Evolutionary conservation across 1,139 yeast species (phyloP).

Genomic region (Candida tetrigidarum): DNA sequence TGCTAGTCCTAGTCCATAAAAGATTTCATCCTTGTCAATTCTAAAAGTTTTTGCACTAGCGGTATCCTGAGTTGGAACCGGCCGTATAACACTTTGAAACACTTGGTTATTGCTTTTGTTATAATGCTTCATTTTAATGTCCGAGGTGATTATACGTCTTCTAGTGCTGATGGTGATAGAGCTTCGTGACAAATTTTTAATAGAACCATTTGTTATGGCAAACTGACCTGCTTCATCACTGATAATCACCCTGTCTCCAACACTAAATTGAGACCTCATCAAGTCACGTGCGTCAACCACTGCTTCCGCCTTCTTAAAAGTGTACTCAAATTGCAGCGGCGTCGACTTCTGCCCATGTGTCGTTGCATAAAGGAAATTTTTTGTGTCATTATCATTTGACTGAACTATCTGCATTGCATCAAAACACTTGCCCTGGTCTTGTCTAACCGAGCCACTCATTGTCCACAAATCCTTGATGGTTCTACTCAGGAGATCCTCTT

Average conservation of each 20-base stretch:
- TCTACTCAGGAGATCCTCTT: slow-evolving; percentile 62
- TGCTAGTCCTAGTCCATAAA: slow-evolving; percentile 75
- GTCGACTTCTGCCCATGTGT: slow-evolving; percentile 17
- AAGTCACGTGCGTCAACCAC: slow-evolving; percentile 5
- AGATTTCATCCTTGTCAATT: slow-evolving; percentile 81
- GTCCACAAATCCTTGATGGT: slow-evolving; percentile 73
- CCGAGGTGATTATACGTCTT: slow-evolving; percentile 54
- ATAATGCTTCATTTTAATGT: slow-evolving; percentile 44
- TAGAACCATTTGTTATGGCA: slow-evolving; percentile 67
- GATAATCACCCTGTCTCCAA: slow-evolving; percentile 62
- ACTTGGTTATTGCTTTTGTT: slow-evolving; percentile 49
- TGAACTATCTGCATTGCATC: slow-evolving; percentile 62
- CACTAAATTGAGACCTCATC: slow-evolving; percentile 45
- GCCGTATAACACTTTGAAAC: slow-evolving; percentile 49
- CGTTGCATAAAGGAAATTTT: slow-evolving; percentile 9
- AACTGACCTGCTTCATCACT: slow-evolving; percentile 85
- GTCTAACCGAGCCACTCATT: slow-evolving; percentile 62
- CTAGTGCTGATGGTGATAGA: slow-evolving; percentile 48
- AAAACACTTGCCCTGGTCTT: slow-evolving; percentile 31
- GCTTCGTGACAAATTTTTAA: slow-evolving; percentile 46
- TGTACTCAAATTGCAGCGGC: slow-evolving; percentile 42
- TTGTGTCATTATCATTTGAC: slow-evolving; percentile 23
- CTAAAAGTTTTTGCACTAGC: slow-evolving; percentile 45
- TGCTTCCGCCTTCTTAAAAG: slow-evolving; percentile 32
- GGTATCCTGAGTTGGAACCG: slow-evolving; percentile 17